Evolutionary conservation across 2,329 filamentous ascomycete genomes (phyloP).

Genomic region (Fusarium metavorans): DNA sequence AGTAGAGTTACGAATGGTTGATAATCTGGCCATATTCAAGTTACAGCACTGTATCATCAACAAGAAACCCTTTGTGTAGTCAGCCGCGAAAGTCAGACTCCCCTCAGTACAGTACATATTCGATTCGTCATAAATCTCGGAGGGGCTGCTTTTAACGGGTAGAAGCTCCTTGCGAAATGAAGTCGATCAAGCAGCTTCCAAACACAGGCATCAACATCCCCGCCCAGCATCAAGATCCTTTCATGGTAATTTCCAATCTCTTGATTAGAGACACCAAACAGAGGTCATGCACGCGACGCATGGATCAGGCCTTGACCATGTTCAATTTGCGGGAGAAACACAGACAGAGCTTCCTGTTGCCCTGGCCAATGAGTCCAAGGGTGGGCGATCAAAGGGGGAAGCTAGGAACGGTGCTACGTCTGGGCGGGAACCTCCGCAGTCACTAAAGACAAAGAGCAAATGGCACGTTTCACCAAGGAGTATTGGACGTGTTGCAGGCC

Average conservation of each 20-base stretch:
- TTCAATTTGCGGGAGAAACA: slow-evolving; percentile 20
- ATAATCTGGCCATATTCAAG: neutral
- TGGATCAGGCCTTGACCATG: slow-evolving; percentile 37
- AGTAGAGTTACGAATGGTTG: neutral
- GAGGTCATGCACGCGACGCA: slow-evolving; percentile 42
- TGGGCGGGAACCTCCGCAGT: neutral
- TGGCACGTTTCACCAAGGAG: slow-evolving; percentile 20
- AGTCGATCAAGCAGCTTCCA: neutral
- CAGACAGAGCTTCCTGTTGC: slow-evolving; percentile 7
- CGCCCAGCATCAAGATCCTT: slow-evolving; percentile 23
- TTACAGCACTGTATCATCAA: neutral
- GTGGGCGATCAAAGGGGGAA: slow-evolving; percentile 28
- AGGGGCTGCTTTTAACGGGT: neutral
- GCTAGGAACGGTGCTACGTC: slow-evolving; percentile 4
- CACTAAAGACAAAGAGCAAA: neutral
- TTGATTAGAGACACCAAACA: slow-evolving; percentile 30
- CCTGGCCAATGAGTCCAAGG: slow-evolving; percentile 25
- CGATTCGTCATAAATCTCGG: neutral
- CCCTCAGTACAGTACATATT: neutral
- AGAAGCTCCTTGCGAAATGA: neutral
- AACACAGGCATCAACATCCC: slow-evolving; percentile 1
- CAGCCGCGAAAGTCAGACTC: neutral
- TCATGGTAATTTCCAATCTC: slow-evolving; percentile 36
- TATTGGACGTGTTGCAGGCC: slow-evolving; percentile 20
- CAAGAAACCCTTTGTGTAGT: neutral